Base-by-base conservation (phyloP, 164 flowering plant genomes). In the Tinospora cordifolia region DNA sequence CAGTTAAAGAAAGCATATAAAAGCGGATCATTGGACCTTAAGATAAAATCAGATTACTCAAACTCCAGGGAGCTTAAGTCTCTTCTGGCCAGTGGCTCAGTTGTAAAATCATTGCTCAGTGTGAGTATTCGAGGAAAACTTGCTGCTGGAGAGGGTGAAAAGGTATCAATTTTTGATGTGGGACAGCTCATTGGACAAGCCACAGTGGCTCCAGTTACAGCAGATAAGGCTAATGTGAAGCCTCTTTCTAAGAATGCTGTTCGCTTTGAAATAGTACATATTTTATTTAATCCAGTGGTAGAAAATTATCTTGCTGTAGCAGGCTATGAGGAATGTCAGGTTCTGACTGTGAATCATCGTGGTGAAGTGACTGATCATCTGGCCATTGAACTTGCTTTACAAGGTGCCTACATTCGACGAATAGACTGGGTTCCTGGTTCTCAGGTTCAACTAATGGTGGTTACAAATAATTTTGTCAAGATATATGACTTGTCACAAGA, bases 111-210 rank as follows among this genome's bases (percentile, higher is more conserved):
- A 24, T 79, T 95, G 74, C 90, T 95, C 41, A 90, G 96, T 81
- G 96, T 90, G 58, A 90, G 94, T 72, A 79, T 63, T 72, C 90
- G 97, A 77, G 98, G 98, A 70, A 86, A 94, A 67, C 92, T 95
- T 79, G 99, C 98, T 75, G 96, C 89, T 78, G 99, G 99, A 26
- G 99, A 95, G 79, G 99, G 99, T 73, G 99, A 95, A 74, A 95
- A 87, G 79, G 98, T 95, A 71, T 83, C 94, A 51, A 86, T 95
- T 65, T 92, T 85, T 88, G 99, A 95, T 84, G 92, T 91, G 71
- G 97, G 89, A 24, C 99, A 95, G 83, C 81, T 95, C 69, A 89
- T 95, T 84, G 97, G 93, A 68, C 99, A 95, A 75, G 90, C 99
- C 63, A 82, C 96, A 41, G 74, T 87, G 78, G 87, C 90, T 72